Base-by-base conservation (phyloP, 441 rosid genomes). In the Populus hybrid region DNA sequence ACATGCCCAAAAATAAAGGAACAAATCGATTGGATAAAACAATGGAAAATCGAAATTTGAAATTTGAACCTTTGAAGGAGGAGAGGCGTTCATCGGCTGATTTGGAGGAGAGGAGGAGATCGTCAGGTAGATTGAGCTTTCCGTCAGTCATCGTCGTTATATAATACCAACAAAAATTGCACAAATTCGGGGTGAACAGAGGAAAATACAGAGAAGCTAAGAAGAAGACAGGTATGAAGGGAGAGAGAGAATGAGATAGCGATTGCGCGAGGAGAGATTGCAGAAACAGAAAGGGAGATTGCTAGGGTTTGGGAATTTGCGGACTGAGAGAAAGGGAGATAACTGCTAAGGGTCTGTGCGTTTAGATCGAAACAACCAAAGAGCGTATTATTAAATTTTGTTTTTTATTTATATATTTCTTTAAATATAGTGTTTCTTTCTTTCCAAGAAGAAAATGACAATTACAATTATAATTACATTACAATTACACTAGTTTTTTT, bases 91-190 rank as follows among this genome's bases (percentile, higher is more conserved):
- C 57, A 85, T 88, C 90, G 72, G 87, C 79, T 4, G 86, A 78
- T 59, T 92, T 87, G 42, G 90, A 87, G 10, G 87, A 67, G 77
- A 91, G 84, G 77, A 90, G 83, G 77, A 93, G 88, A 89, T 91
- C 92, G 81, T 90, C 94, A 11, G 93, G 94, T 26, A 91, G 93
- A 89, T 87, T 86, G 85, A 89, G 83, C 87, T 90, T 93, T 57
- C 82, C 86, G 69, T 86, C 86, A 65, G 93, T 89, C 94, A 91
- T 93, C 78, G 79, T 28, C 46, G 71, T 72, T 73, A 23, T 18
- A 64, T 73, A 73, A 10, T 10, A 74, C 64, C 50, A 38, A 16
- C 70, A 42, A 65, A 26, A 30, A 70, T 7, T 9, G 74, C 26
- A 36, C 10, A 2, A 59, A 63, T 28, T 70, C 18, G 38, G 57